Evolutionary conservation across 108 stramenopile genomes (phyloP).

Genomic region (Pseudonitzschia pungens): DNA sequence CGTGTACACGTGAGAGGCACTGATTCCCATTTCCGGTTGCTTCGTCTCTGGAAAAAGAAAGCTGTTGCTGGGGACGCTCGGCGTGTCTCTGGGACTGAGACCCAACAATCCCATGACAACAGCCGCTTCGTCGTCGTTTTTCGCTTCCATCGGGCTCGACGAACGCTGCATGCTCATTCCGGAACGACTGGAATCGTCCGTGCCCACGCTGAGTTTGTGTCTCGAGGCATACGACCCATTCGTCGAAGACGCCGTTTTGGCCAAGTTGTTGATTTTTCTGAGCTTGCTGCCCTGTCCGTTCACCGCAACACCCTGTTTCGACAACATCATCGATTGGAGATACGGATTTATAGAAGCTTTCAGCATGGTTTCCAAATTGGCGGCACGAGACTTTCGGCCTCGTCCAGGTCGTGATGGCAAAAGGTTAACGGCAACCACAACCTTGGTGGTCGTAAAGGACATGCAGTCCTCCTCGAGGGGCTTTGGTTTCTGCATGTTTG

Average conservation of each 20-base stretch:
- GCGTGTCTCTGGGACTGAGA: conserved; percentile 25
- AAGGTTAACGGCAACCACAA: conserved; percentile 27
- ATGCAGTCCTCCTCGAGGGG: conserved; percentile 23
- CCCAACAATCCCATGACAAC: conserved; percentile 38
- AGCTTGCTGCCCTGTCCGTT: conserved; percentile 31
- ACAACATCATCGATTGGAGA: conserved; percentile 42
- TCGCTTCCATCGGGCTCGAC: neutral
- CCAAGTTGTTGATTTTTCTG: neutral
- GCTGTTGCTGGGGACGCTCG: conserved; percentile 4
- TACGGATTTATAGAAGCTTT: conserved; percentile 45
- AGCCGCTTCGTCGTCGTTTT: conserved; percentile 22
- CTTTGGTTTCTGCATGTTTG: conserved; percentile 27
- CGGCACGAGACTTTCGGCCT: conserved; percentile 41
- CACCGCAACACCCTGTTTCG: conserved; percentile 26
- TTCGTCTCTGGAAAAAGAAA: conserved; percentile 14
- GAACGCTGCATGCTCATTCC: neutral
- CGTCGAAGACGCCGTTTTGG: neutral
- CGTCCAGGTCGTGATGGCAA: conserved; percentile 15
- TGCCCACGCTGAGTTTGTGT: neutral
- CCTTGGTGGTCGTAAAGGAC: conserved; percentile 36
- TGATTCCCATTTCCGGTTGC: neutral
- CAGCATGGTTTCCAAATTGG: conserved; percentile 48
- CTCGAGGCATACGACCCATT: neutral
- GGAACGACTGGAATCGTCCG: too few species aligned
- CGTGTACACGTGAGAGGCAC: neutral